Conservation (phyloP, 139 green algal species). For the Picochlorum sp. region DNA sequence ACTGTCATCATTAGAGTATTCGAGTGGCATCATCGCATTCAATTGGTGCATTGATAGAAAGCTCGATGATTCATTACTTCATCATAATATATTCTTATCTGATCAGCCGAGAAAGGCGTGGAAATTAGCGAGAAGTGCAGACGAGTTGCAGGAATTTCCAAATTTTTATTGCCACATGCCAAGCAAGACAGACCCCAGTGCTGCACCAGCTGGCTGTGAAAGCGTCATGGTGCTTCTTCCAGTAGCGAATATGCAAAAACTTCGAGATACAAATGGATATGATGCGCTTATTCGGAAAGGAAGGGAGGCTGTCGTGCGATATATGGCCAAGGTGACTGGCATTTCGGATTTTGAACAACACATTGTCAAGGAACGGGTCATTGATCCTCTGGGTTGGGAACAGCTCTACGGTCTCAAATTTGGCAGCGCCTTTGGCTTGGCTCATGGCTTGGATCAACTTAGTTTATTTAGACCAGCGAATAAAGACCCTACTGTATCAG, state of each 20-base stretch:
- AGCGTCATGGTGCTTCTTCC: conserved; percentile 63
- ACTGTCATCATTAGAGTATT: conserved; percentile 47
- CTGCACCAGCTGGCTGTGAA: conserved; percentile 50
- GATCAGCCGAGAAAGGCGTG: conserved; percentile 40
- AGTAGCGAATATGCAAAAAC: conserved; percentile 66
- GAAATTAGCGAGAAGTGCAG: conserved; percentile 33
- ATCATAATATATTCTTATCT: conserved; percentile 87
- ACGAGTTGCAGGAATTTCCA: conserved; percentile 42
- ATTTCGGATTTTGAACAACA: conserved; percentile 27
- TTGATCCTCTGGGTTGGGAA: conserved; percentile 29
- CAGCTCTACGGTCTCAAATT: conserved; percentile 60
- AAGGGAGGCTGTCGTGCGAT: conserved; percentile 40
- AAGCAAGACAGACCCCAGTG: conserved; percentile 63
- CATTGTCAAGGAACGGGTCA: conserved; percentile 58
- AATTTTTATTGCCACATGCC: conserved; percentile 86
- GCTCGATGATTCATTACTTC: conserved; percentile 35
- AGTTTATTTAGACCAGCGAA: conserved; percentile 42
- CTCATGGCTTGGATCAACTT: conserved; percentile 73
- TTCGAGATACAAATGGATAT: conserved; percentile 29
- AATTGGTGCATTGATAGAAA: conserved; percentile 50
- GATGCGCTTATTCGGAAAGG: conserved; percentile 43
- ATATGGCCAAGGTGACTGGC: conserved; percentile 26
- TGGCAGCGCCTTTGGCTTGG: conserved; percentile 75
- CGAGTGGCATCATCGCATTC: conserved; percentile 65
- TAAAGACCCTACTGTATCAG: conserved; percentile 36